These are phyloP conservation scores for Eremochloa ophiuroides DNA, from an alignment of 176 grass and related monocot genomes.

Conservation along the genomic window DNA sequence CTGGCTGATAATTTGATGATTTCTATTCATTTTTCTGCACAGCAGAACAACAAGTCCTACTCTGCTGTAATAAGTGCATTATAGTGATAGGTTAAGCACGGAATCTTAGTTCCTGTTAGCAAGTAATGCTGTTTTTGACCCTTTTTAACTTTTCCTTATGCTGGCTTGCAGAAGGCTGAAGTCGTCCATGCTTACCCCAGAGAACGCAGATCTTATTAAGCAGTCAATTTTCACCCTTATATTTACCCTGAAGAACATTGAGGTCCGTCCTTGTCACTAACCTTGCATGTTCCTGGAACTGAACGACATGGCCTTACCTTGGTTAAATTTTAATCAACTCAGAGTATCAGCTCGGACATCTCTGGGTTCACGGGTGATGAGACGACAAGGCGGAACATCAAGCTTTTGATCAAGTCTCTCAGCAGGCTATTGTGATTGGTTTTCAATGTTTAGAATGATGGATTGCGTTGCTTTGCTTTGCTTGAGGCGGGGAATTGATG, in stretches of 20 bases:
- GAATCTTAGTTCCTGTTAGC: not conserved
- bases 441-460: not conserved
- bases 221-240: slow-evolving; percentile 89
- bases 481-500: not conserved
- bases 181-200: slow-evolving; percentile 67
- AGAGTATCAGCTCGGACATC: slow-evolving; percentile 97
- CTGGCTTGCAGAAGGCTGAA: slow-evolving; percentile 69
- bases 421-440: slow-evolving; percentile 75
- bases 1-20: not conserved
- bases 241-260: slow-evolving; percentile 95
- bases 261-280: slow-evolving; percentile 36
- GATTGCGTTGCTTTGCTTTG: not conserved
- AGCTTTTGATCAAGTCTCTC: slow-evolving; percentile 90
- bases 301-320: slow-evolving; percentile 1
- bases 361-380: slow-evolving; percentile 93
- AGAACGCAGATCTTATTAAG: slow-evolving; percentile 79
- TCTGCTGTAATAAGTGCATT: not conserved
- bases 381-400: slow-evolving; percentile 66
- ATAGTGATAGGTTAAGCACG: not conserved
- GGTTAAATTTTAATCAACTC: slow-evolving; percentile 9
- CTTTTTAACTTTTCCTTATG: not conserved
- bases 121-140: not conserved
- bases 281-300: not conserved
- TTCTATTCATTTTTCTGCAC: not conserved
- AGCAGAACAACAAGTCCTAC: not conserved